phyloP scores from a whole-genome alignment of 176 grass and related monocot genomes.

The Cenchrus fungigraminus region DNA sequence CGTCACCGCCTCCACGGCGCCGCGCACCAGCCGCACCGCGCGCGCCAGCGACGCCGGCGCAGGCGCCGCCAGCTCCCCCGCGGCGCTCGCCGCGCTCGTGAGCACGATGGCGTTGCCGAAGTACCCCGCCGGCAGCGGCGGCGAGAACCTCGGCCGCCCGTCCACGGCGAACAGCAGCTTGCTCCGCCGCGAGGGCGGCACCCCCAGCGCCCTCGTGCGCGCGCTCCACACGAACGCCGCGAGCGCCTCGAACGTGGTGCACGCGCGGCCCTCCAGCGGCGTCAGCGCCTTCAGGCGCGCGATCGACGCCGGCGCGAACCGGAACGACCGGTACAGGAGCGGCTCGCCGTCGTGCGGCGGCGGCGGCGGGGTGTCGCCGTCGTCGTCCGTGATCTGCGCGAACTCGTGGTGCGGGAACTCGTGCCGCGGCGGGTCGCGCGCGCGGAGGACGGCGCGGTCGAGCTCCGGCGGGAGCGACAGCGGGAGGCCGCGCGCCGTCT shows the following conservation, averaged over 20 bases:
- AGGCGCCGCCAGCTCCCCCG: conserved; percentile 58
- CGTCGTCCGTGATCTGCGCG: conserved; percentile 45
- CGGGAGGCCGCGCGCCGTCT: conserved; percentile 56
- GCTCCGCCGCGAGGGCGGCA: conserved; percentile 32
- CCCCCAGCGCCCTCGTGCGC: conserved; percentile 55
- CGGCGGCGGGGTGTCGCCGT: not conserved
- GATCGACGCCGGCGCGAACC: conserved; percentile 55
- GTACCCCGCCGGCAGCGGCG: conserved; percentile 64
- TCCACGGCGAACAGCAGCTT: conserved; percentile 87
- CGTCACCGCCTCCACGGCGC: conserved; percentile 49
- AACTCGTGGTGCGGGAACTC: conserved; percentile 72
- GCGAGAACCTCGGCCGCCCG: conserved; percentile 57
- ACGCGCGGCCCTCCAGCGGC: conserved; percentile 24
- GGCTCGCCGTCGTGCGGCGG: conserved; percentile 21
- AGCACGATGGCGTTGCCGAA: conserved; percentile 83
- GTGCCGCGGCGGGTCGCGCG: conserved; percentile 56
- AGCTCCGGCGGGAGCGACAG: conserved; percentile 45
- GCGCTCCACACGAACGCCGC: conserved; percentile 73
- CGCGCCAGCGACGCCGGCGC: conserved; percentile 6
- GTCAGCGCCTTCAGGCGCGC: conserved; percentile 44
- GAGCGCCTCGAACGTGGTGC: conserved; percentile 70
- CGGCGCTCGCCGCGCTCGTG: conserved; percentile 58
- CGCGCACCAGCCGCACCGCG: conserved; percentile 54
- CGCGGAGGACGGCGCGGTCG: conserved; percentile 58
- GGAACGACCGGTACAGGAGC: conserved; percentile 65